Conservation (phyloP, 2,329 filamentous ascomycete species). For the Clarireedia paspali region DNA sequence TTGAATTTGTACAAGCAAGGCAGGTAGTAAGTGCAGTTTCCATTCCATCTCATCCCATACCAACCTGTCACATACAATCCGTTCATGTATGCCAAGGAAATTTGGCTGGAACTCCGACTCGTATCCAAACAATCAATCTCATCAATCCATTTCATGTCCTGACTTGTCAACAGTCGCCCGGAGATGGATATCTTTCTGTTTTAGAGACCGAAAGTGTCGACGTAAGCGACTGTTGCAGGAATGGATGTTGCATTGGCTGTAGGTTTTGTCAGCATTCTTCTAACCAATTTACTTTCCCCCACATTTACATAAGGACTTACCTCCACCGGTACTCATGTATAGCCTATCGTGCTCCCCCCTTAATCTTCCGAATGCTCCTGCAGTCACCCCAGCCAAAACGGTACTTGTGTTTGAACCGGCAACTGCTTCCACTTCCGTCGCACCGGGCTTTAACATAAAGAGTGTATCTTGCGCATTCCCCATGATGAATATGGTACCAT, state of each 20-base stretch:
- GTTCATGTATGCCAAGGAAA: too few species aligned
- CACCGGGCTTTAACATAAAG: background rate
- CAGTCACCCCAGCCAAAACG: slow-evolving; percentile 13
- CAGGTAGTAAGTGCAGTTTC: too few species aligned
- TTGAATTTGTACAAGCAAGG: too few species aligned
- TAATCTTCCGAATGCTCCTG: slow-evolving; percentile 12
- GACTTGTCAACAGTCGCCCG: too few species aligned
- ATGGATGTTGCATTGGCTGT: background rate
- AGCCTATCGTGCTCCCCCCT: slow-evolving; percentile 2
- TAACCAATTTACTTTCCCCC: background rate
- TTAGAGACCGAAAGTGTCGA: background rate
- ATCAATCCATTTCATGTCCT: too few species aligned
- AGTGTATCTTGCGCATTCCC: slow-evolving; percentile 9
- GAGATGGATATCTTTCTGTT: background rate
- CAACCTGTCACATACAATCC: too few species aligned
- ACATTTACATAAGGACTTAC: slow-evolving; percentile 3
- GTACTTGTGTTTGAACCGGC: slow-evolving; percentile 10
- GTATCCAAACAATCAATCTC: too few species aligned
- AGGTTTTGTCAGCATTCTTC: background rate
- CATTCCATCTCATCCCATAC: too few species aligned
- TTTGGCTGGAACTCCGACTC: too few species aligned
- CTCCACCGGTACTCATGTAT: slow-evolving; percentile 14
- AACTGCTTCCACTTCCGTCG: background rate
- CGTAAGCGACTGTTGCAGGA: background rate
- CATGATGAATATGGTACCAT: slow-evolving; percentile 11